Evolutionary conservation across 805 yeast genomes (phyloP).

Genomic region (Saccharomyces mikatae): DNA sequence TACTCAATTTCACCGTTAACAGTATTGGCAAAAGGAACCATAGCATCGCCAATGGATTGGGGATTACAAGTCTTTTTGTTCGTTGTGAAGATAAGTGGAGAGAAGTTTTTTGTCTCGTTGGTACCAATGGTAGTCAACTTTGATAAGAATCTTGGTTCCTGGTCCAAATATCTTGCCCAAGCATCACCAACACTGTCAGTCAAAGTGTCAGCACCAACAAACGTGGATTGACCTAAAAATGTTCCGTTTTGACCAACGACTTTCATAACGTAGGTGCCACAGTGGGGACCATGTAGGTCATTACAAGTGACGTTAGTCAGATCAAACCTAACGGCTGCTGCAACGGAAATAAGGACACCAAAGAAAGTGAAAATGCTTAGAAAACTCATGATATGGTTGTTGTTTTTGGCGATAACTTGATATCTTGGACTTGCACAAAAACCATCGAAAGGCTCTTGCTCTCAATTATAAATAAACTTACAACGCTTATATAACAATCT

Average conservation of each 20-base stretch:
- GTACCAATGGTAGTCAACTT: constrained; percentile 10
- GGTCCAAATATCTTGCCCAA: constrained; percentile 10
- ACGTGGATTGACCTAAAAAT: constrained; percentile 1
- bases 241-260: constrained; percentile 9
- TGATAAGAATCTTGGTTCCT: constrained; percentile 9
- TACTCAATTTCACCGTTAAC: constrained; percentile 11
- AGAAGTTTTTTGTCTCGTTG: constrained; percentile 11
- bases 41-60: constrained; percentile 8
- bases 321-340: constrained; percentile 9
- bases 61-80: constrained; percentile 10
- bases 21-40: constrained; percentile 9
- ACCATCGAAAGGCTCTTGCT: background rate
- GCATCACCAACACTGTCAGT: constrained; percentile 7
- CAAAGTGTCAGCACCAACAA: constrained; percentile 11
- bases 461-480: too few relatives aligned
- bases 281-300: constrained; percentile 10
- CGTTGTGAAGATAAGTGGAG: constrained; percentile 9
- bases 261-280: constrained; percentile 11
- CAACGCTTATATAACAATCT: background rate
- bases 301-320: constrained; percentile 9
- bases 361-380: background rate
- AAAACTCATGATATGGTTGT: background rate
- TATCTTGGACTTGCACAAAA: background rate
- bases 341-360: constrained; percentile 3
- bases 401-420: background rate